Evolutionary conservation across 2,329 filamentous ascomycete genomes (phyloP), one percentile per base, ranked within the genome.

Genomic region (Lanzia echinophila): DNA sequence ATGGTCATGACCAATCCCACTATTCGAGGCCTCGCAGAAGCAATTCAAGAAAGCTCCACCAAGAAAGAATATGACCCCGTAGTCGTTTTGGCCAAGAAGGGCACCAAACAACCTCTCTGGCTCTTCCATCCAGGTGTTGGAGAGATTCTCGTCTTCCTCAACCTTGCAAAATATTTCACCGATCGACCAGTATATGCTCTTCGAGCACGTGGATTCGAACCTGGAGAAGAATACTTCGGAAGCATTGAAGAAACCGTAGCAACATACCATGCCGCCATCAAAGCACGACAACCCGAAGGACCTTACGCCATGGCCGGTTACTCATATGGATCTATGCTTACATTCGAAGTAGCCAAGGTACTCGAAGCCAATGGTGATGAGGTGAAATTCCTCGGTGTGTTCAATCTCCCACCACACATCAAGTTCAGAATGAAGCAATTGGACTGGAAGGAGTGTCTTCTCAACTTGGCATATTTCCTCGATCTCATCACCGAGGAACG

Each of bases 271-370:
- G 44, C 51, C 0, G 69, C 70, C 0, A 71, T 79, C 24, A 67
- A 68, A 15, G 15, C 53, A 4, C 56, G 50, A 1, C 77, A 80
- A 56, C 74, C 76, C 0, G 13, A 62, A 0, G 76, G 77, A 0
- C 76, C 77, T 0, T 80, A 80, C 56, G 73, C 73, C 0, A 60
- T 80, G 1, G 73, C 73, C 0, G 77, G 77, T 1, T 79, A 79
- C 60, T 73, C 67, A 7, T 78, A 73, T 60, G 76, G 78, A 2
- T 57, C 68, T 0, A 76, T 76, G 65, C 55, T 79, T 0, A 74
- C 75, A 0, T 79, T 79, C 55, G 76, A 79, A 60, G 60, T 74
- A 0, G 68, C 70, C 24, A 79, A 79, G 62, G 32, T 58, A 2
- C 69, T 79, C 11, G 70, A 78, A 48, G 44, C 34, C 0, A 55